Evolutionary conservation across 495 filamentous ascomycete genomes (phyloP).

Genomic region (Talaromyces trachyspermus): DNA sequence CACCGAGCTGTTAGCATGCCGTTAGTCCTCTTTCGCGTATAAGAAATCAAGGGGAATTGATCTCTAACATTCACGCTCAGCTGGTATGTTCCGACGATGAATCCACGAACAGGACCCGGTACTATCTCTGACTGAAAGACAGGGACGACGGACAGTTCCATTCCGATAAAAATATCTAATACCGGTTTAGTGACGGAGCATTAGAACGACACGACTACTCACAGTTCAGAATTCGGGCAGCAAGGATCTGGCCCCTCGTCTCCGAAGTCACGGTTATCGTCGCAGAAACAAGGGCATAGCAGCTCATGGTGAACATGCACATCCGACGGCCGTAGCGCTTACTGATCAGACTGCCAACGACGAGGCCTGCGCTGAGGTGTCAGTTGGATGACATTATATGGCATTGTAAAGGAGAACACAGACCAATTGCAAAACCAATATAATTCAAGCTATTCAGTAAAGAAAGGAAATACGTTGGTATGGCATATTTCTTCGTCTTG

Average conservation of each 20-base stretch:
- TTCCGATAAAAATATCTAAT: slow-evolving; percentile 30
- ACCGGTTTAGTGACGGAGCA: too few relatives aligned
- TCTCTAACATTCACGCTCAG: slow-evolving; percentile 14
- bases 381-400: background rate
- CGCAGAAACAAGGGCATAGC: slow-evolving; percentile 22
- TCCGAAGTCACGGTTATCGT: slow-evolving; percentile 22
- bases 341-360: slow-evolving; percentile 20
- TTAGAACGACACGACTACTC: too few relatives aligned
- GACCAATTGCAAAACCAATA: slow-evolving; percentile 21
- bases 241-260: slow-evolving; percentile 19
- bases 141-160: slow-evolving; percentile 27
- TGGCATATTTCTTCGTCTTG: slow-evolving; percentile 9
- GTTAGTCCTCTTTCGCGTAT: background rate
- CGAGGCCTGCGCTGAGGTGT: slow-evolving; percentile 10
- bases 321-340: slow-evolving; percentile 22
- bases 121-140: slow-evolving; percentile 24
- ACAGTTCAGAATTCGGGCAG: slow-evolving; percentile 24
- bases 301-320: slow-evolving; percentile 25
- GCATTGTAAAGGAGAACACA: background rate
- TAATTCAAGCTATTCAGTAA: slow-evolving; percentile 22
- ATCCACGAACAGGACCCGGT: slow-evolving; percentile 21
- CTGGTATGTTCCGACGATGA: slow-evolving; percentile 26
- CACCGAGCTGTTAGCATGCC: background rate
- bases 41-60: slow-evolving; percentile 14
- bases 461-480: slow-evolving; percentile 16